Percentiles rank a stretch among this genome's conserved stretches.
phyloP scores from a whole-genome alignment of 257 asterid genomes.

The Salvia rosmarinus region DNA sequence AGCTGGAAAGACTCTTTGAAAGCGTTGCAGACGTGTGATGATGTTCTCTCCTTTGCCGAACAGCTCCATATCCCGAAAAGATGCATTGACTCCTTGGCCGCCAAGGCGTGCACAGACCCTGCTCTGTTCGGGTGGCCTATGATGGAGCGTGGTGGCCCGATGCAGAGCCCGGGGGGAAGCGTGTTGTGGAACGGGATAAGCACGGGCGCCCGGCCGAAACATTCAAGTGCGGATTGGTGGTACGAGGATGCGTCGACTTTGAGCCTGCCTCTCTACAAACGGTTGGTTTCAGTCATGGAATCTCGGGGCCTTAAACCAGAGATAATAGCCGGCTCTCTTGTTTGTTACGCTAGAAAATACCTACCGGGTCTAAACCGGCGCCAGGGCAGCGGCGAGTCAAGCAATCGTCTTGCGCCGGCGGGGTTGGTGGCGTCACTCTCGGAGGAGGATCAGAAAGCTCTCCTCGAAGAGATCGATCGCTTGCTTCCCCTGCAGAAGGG shows the following conservation, averaged over 20 bases:
- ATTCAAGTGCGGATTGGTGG: conserved; percentile 89
- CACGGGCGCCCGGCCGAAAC: conserved; percentile 88
- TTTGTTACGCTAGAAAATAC: conserved; percentile 68
- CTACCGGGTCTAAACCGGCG: conserved; percentile 85
- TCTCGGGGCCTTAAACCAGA: conserved; percentile 70
- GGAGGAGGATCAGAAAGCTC: conserved; percentile 82
- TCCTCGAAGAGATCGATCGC: conserved; percentile 77
- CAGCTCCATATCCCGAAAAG: conserved; percentile 66
- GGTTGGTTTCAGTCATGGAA: conserved; percentile 75
- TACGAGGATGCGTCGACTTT: conserved; percentile 86
- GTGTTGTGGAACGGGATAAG: conserved; percentile 97
- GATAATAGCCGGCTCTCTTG: conserved; percentile 73
- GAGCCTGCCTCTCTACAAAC: conserved; percentile 71
- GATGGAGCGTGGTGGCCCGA: conserved; percentile 87
- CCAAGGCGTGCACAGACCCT: conserved; percentile 80
- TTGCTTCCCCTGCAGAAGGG: conserved; percentile 88
- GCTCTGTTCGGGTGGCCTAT: conserved; percentile 92
- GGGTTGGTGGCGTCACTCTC: conserved; percentile 52
- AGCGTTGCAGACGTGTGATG: conserved; percentile 87
- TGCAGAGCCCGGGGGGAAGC: conserved; percentile 99
- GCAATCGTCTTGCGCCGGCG: conserved; percentile 50
- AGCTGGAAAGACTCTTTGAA: conserved; percentile 87
- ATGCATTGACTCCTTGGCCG: conserved; percentile 82
- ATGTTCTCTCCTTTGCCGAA: conserved; percentile 63
- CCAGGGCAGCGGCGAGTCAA: conserved; percentile 53